Conservation (phyloP, 108 stramenopile species). For the Schizochytrium sp. region DNA sequence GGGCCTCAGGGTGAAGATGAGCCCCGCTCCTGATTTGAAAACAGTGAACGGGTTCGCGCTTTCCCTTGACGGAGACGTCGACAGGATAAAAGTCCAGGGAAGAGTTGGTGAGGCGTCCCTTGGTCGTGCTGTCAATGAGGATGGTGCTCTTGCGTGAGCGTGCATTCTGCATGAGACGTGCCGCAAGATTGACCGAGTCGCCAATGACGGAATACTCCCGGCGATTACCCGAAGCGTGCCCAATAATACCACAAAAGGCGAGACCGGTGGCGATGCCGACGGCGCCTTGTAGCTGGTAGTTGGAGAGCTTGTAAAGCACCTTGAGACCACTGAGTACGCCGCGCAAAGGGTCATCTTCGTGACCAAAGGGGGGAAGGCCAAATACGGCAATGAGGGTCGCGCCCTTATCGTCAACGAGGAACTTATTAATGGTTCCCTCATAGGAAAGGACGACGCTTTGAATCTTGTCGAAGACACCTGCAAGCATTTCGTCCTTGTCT, state of each 20-base stretch:
- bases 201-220: constrained; percentile 55
- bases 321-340: constrained; percentile 41
- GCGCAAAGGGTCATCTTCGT: constrained; percentile 42
- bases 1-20: background rate
- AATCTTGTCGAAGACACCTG: background rate
- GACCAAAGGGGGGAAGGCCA: constrained; percentile 44
- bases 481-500: constrained; percentile 28
- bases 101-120: background rate
- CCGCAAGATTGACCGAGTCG: constrained; percentile 49
- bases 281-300: constrained; percentile 28
- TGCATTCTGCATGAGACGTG: constrained; percentile 47
- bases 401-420: constrained; percentile 61
- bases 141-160: background rate
- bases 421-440: constrained; percentile 54
- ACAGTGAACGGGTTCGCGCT: background rate
- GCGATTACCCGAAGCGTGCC: constrained; percentile 30
- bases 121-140: background rate
- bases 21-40: background rate
- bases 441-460: constrained; percentile 17
- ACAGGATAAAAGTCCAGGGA: background rate
- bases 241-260: constrained; percentile 51
- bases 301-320: constrained; percentile 29
- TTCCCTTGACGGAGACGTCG: background rate
- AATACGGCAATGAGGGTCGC: constrained; percentile 49
- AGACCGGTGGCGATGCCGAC: constrained; percentile 50